Base-by-base conservation (phyloP, 306 rosid genomes). In the Boehmeria nivea region DNA sequence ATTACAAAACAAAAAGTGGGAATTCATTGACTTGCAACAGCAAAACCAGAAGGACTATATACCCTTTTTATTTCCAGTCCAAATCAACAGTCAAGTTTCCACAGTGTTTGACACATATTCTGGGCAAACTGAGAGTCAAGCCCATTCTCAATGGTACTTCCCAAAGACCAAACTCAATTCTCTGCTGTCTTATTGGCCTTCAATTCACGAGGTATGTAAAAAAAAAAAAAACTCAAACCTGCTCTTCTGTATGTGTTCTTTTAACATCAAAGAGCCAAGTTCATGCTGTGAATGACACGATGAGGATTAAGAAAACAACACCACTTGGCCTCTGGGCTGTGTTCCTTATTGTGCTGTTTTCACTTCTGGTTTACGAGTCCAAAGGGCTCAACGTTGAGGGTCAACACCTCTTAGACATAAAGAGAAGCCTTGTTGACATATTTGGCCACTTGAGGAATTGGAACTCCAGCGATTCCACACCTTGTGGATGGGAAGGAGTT, bases 401-500 rank as follows among this genome's bases (percentile, higher is more conserved):
- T 54, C 57, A 57, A 54, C 65, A 63, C 66, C 91, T 88, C 15
- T 74, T 80, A 21, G 78, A 80, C 39, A 67, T 88, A 49, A 88
- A 78, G 69, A 70, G 54, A 27, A 64, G 78, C 57, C 43, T 88
- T 57, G 34, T 57, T 63, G 88, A 85, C 47, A 20, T 54, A 3
- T 57, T 22, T 45, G 68, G 78, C 50, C 3, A 10, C 52, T 66
- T 88, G 66, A 21, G 34, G 22, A 74, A 66, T 64, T 88, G 96
- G 96, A 78, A 75, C 22, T 44, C 78, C 43, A 58, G 51, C 68
- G 95, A 88, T 63, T 71, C 59, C 74, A 80, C 84, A 25, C 96
- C 96, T 25, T 88, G 96, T 68, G 65, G 81, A 54, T 88, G 96
- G 96, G 20, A 4, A 39, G 96, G 88, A 54, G 86, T 88, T 49